A percentile compares a stretch with the other conserved stretches of the same genome.
phyloP scores from a whole-genome alignment of 2,329 filamentous ascomycete genomes.

The Hansfordia pulvinata region DNA sequence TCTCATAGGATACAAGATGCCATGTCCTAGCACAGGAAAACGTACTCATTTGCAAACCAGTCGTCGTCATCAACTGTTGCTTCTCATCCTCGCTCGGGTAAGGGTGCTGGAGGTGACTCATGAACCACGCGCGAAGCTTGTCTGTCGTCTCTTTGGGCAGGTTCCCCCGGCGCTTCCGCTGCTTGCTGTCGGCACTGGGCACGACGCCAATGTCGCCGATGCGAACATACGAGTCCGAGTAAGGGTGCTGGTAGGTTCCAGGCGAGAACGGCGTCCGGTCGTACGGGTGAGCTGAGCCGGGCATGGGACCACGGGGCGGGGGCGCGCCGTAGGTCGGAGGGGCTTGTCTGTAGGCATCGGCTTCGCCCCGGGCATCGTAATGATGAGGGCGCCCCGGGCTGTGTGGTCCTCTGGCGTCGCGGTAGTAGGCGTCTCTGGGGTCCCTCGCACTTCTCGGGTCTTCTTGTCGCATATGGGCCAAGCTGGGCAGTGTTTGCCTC shows the following conservation, averaged over 20 bases:
- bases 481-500: too few species aligned
- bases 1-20: not conserved
- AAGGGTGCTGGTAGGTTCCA: constrained; percentile 23
- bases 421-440: too few species aligned
- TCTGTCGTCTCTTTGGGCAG: constrained; percentile 84
- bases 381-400: too few species aligned
- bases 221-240: constrained; percentile 25
- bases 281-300: constrained; percentile 25
- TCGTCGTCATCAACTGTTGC: constrained; percentile 63
- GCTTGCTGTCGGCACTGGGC: constrained; percentile 30
- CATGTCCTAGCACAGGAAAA: constrained; percentile 1
- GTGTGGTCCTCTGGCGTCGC: too few species aligned
- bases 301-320: too few species aligned
- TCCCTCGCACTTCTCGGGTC: too few species aligned
- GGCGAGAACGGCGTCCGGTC: constrained; percentile 30
- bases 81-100: constrained; percentile 87
- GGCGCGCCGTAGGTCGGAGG: too few species aligned
- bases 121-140: constrained; percentile 68
- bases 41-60: constrained; percentile 66
- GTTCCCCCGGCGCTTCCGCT: constrained; percentile 62
- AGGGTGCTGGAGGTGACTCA: constrained; percentile 62
- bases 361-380: too few species aligned
- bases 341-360: too few species aligned
- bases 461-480: too few species aligned
- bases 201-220: constrained; percentile 24